Evolutionary conservation across 495 filamentous ascomycete genomes (phyloP).

Genomic region (Penicillium coffeae): DNA sequence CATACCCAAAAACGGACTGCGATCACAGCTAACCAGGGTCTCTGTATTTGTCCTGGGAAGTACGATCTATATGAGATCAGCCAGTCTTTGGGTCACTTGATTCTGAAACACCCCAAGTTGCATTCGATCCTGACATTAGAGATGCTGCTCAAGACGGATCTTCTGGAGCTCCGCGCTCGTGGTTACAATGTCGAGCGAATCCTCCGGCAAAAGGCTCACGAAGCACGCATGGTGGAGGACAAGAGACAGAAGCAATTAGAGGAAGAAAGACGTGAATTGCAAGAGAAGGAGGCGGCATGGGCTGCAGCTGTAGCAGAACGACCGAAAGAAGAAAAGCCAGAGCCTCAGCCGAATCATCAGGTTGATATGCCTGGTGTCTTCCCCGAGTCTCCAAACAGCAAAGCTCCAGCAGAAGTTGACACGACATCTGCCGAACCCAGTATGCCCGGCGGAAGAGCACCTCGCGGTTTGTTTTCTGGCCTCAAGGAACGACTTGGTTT

Average conservation of each 20-base stretch:
- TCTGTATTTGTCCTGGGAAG: conserved; percentile 58
- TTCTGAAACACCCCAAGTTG: conserved; percentile 79
- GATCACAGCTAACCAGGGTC: conserved; percentile 50
- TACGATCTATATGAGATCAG: conserved; percentile 88
- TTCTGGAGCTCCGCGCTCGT: conserved; percentile 70
- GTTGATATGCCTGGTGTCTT: conserved; percentile 67
- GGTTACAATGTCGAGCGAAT: conserved; percentile 96
- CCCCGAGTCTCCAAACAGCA: conserved; percentile 53
- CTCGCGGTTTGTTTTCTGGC: conserved; percentile 59
- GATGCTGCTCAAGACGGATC: conserved; percentile 75
- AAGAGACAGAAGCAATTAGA: conserved; percentile 72
- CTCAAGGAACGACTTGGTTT: conserved; percentile 63
- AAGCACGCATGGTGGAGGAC: conserved; percentile 80
- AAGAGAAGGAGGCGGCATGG: conserved; percentile 60
- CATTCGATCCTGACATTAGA: conserved; percentile 83
- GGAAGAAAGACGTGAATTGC: conserved; percentile 61
- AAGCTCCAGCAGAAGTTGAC: conserved; percentile 14
- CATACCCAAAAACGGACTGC: conserved; percentile 68
- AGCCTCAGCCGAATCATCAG: conserved; percentile 27
- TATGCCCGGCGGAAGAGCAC: conserved; percentile 33
- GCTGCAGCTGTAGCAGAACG: conserved; percentile 31
- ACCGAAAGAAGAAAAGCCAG: conserved; percentile 26
- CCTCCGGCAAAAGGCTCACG: conserved; percentile 74
- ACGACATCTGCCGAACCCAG: conserved; percentile 15
- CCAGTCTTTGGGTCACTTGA: conserved; percentile 69